phyloP scores from a whole-genome alignment of 2,329 filamentous ascomycete genomes.

The Alternaria gansuensis region DNA sequence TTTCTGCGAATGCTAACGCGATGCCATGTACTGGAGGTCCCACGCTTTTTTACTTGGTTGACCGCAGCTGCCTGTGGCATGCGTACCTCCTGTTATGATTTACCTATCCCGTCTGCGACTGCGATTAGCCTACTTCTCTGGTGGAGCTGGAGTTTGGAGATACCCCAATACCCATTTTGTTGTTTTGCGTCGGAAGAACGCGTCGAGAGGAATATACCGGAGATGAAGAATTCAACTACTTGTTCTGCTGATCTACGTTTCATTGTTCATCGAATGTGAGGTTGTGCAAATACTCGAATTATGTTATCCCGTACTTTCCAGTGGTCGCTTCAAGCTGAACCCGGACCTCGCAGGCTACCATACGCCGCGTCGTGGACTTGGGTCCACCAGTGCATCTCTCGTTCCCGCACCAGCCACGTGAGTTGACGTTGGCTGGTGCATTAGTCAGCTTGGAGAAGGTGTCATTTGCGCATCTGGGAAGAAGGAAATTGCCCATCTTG shows the following conservation, averaged over 20 bases:
- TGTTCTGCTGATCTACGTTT: not conserved
- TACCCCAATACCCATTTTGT: conserved; percentile 42
- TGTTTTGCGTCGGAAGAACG: not conserved
- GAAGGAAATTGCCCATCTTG: conserved; percentile 59
- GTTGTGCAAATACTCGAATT: too few relatives aligned
- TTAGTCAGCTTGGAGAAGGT: conserved; percentile 76
- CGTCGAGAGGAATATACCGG: not conserved
- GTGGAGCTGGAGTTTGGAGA: conserved; percentile 55
- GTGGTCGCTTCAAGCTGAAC: conserved; percentile 82
- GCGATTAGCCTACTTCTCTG: conserved; percentile 40
- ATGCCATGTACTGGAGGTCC: conserved; percentile 6
- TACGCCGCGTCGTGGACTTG: conserved; percentile 63
- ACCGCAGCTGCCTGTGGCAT: conserved; percentile 19
- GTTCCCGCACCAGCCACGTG: conserved; percentile 68
- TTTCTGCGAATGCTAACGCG: conserved; percentile 4
- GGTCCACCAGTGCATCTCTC: conserved; percentile 66
- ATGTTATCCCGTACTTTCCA: too few relatives aligned
- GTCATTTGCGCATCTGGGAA: conserved; percentile 68
- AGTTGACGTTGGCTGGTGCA: conserved; percentile 77
- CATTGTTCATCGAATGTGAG: too few relatives aligned
- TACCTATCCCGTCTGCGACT: conserved; percentile 16
- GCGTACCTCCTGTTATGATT: conserved; percentile 17
- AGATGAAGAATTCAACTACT: not conserved
- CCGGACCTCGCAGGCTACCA: conserved; percentile 68
- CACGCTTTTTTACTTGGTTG: not conserved